A percentile compares a stretch with the other conserved stretches of the same genome.
Evolutionary conservation across 371 early-diverging fungal species (phyloP).

Genomic region (Syncephalastrum sp.): DNA sequence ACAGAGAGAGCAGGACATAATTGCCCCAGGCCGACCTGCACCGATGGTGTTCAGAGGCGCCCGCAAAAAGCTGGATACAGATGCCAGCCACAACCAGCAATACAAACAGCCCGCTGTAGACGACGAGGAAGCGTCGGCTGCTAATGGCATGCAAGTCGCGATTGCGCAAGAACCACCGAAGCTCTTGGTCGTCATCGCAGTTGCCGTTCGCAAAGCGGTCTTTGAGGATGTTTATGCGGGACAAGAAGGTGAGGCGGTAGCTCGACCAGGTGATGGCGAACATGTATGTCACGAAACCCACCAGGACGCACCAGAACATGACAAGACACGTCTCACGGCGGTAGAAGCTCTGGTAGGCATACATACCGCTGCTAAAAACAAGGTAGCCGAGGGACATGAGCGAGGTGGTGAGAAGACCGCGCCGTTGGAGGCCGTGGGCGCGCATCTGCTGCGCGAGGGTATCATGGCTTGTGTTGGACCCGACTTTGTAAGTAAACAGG

Average conservation of each 20-base stretch:
- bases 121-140: conserved; percentile 6
- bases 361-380: conserved; percentile 20
- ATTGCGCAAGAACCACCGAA: conserved; percentile 23
- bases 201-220: conserved; percentile 7
- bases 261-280: conserved; percentile 23
- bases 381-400: conserved; percentile 31
- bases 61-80: no score
- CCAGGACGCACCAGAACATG: conserved; percentile 22
- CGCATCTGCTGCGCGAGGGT: background rate
- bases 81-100: no score
- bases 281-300: conserved; percentile 35
- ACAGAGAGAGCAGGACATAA: conserved; percentile 6
- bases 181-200: conserved; percentile 8
- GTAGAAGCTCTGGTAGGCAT: conserved; percentile 17
- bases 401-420: conserved; percentile 17
- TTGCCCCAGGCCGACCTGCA: conserved; percentile 21
- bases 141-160: conserved; percentile 5
- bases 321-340: conserved; percentile 16
- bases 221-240: conserved; percentile 21
- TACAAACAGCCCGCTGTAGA: no score
- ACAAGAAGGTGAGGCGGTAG: conserved; percentile 19
- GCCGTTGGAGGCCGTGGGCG: conserved; percentile 19
- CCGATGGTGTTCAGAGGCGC: conserved; percentile 4
- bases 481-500: no score
- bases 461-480: background rate